A percentile compares a stretch with the other conserved stretches of the same genome.
phyloP scores from a whole-genome alignment of 169 alveolate genomes.

The Plasmodium fragile region DNA sequence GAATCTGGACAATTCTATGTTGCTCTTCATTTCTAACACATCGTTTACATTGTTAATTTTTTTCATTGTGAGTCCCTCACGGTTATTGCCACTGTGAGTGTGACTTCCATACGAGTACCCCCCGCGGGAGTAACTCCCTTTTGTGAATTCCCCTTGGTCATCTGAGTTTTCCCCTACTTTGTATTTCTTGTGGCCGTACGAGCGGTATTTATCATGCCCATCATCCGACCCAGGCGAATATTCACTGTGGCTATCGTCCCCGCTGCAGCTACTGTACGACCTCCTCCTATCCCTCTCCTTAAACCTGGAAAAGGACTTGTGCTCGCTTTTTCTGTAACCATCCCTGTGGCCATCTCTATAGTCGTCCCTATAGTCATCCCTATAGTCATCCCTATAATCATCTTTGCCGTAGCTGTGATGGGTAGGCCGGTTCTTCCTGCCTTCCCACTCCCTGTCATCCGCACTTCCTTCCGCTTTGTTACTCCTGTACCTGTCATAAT shows the following conservation, averaged over 20 bases:
- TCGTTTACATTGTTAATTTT: conserved; percentile 19
- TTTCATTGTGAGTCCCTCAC: background rate
- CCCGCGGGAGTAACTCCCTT: background rate
- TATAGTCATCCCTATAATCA: background rate
- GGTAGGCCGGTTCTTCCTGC: background rate
- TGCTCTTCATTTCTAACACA: conserved; percentile 40
- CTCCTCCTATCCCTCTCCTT: background rate
- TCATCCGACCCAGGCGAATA: conserved; percentile 27
- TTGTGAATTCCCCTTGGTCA: background rate
- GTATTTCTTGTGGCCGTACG: conserved; percentile 8
- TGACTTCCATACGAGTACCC: conserved; percentile 9
- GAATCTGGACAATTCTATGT: conserved; percentile 56
- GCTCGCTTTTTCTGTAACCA: background rate
- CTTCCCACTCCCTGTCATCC: background rate
- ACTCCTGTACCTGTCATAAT: conserved; percentile 15
- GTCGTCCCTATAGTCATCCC: background rate
- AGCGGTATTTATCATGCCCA: background rate
- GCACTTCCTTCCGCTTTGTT: background rate
- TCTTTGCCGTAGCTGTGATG: background rate
- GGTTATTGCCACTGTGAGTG: background rate
- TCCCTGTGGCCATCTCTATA: background rate
- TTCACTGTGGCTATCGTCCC: conserved; percentile 19
- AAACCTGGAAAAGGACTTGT: background rate
- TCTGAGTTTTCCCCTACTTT: background rate
- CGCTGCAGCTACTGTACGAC: background rate